Conservation (phyloP, 73 alveolate species). For the Paramecium pentaurelia region DNA sequence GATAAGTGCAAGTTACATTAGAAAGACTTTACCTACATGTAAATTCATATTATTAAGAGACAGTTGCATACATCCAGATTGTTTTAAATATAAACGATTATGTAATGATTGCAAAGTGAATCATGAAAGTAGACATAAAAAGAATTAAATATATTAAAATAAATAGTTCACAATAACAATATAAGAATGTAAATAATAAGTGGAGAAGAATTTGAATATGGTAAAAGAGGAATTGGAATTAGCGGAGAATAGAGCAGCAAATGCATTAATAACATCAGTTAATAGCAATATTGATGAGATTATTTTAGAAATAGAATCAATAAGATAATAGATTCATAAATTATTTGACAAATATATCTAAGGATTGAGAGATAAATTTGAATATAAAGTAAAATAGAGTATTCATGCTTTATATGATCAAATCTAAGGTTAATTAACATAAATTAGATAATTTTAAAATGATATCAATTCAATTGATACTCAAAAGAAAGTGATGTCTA, state of each 20-base stretch:
- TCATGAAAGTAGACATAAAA: neutral
- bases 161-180: neutral
- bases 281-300: constrained; percentile 35
- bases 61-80: neutral
- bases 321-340: neutral
- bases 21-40: neutral
- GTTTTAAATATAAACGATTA: neutral
- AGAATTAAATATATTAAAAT: neutral
- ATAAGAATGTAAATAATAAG: neutral
- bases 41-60: neutral
- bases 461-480: neutral
- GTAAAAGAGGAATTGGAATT: neutral
- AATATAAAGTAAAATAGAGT: neutral
- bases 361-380: constrained; percentile 28
- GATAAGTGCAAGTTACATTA: neutral
- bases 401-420: neutral
- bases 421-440: neutral
- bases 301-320: constrained; percentile 27
- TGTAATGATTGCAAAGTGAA: neutral
- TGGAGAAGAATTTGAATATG: neutral
- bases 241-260: neutral
- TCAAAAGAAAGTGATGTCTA: neutral
- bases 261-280: neutral
- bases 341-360: neutral
- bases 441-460: neutral